Evolutionary conservation across 2,329 filamentous ascomycete species (phyloP).

Genomic region (Fusarium musae): DNA sequence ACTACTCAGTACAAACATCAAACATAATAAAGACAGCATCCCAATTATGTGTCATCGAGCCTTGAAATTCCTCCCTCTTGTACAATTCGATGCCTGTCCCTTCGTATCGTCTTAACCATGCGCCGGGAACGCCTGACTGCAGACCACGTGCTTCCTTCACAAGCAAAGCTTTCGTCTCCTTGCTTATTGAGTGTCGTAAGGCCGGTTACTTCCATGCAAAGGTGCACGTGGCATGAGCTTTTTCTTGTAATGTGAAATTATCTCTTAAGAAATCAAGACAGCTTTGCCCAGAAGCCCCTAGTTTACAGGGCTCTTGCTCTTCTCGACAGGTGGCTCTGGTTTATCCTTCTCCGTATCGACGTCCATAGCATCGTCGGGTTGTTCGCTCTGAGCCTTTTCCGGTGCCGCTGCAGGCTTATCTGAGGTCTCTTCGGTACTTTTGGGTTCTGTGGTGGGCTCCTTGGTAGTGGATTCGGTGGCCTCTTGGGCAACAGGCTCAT

Average conservation of each 20-base stretch:
- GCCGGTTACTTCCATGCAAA: constrained; percentile 6
- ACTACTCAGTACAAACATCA: constrained; percentile 17
- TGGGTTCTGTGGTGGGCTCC: constrained; percentile 26
- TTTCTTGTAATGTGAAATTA: constrained; percentile 25
- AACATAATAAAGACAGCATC: constrained; percentile 24
- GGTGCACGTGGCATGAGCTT: constrained; percentile 21
- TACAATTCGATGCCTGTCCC: constrained; percentile 8
- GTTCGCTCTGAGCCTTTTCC: constrained; percentile 34
- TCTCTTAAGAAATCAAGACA: constrained; percentile 20
- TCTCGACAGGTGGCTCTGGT: constrained; percentile 41
- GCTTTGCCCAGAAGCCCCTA: constrained; percentile 15
- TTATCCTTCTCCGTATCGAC: constrained; percentile 49
- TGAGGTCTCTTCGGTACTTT: constrained; percentile 29
- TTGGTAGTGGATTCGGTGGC: constrained; percentile 19
- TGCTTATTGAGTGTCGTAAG: background rate
- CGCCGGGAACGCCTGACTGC: constrained; percentile 45
- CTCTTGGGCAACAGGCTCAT: constrained; percentile 21
- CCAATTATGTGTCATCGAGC: constrained; percentile 4
- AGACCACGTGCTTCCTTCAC: constrained; percentile 32
- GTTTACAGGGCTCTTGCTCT: constrained; percentile 42
- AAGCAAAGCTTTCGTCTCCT: constrained; percentile 15
- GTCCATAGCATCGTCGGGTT: constrained; percentile 49
- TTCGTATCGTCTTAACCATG: constrained; percentile 35
- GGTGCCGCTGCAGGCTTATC: constrained; percentile 31
- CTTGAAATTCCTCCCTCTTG: constrained; percentile 1